phyloP scores from a whole-genome alignment of 2,329 filamentous ascomycete genomes.

The Penicillium griseofulvum region DNA sequence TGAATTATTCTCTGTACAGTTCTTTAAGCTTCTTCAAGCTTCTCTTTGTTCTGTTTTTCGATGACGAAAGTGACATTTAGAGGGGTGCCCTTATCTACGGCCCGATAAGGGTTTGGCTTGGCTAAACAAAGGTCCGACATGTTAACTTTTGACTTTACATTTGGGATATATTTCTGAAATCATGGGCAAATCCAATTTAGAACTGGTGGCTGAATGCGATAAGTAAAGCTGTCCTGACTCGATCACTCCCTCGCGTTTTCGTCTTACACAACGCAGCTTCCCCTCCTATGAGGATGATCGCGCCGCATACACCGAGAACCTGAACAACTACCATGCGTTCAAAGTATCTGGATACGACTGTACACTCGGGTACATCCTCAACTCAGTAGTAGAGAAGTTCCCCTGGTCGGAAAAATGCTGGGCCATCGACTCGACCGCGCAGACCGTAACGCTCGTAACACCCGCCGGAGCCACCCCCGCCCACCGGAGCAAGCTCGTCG shows the following conservation, averaged over 20 bases:
- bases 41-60: slow-evolving; percentile 11
- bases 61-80: slow-evolving; percentile 26
- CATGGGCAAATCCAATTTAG: slow-evolving; percentile 50
- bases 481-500: slow-evolving; percentile 60
- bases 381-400: slow-evolving; percentile 44
- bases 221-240: slow-evolving; percentile 34
- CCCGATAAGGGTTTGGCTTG: slow-evolving; percentile 24
- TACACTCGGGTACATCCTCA: slow-evolving; percentile 60
- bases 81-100: slow-evolving; percentile 23
- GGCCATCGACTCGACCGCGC: slow-evolving; percentile 57
- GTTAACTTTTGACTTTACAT: not conserved
- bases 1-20: not conserved
- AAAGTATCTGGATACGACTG: slow-evolving; percentile 66
- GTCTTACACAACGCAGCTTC: slow-evolving; percentile 56
- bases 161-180: not conserved
- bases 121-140: not conserved
- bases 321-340: slow-evolving; percentile 60
- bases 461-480: slow-evolving; percentile 57
- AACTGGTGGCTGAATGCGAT: slow-evolving; percentile 58
- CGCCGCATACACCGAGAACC: slow-evolving; percentile 53
- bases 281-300: slow-evolving; percentile 67
- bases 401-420: slow-evolving; percentile 57
- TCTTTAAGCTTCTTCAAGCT: slow-evolving; percentile 1
- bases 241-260: not conserved
- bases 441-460: slow-evolving; percentile 62